Percentiles rank a stretch among this genome's conserved stretches.
Evolutionary conservation across 1,284 basidiomycete species (phyloP).

Genomic region (Sparassis latifolia): DNA sequence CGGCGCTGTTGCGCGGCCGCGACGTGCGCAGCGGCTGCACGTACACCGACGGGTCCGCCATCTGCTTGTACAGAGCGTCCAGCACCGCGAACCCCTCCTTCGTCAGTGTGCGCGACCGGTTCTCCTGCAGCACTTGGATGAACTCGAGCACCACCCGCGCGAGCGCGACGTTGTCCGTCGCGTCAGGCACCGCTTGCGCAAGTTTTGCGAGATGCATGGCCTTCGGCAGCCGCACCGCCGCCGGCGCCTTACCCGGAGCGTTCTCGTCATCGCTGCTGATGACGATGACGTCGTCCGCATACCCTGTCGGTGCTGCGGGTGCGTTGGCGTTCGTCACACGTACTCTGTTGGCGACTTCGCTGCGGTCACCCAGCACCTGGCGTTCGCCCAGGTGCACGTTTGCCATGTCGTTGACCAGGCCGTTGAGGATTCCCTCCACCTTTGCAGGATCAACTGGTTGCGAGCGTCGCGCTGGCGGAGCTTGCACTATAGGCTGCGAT

Average conservation of each 20-base stretch:
- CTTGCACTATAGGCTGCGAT: no score
- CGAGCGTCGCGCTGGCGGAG: background rate
- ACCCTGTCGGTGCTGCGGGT: background rate
- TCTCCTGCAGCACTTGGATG: constrained; percentile 48
- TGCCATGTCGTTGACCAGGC: constrained; percentile 53
- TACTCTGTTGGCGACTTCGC: constrained; percentile 10
- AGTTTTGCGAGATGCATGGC: constrained; percentile 46
- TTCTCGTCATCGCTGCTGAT: constrained; percentile 40
- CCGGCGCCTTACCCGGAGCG: constrained; percentile 22
- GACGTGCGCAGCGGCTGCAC: constrained; percentile 44
- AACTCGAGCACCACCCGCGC: constrained; percentile 52
- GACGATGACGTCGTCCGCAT: constrained; percentile 33
- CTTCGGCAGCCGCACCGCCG: constrained; percentile 38
- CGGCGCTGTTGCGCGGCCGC: constrained; percentile 35
- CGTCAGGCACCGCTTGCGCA: constrained; percentile 33
- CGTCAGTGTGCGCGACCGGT: constrained; percentile 58
- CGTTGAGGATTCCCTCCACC: constrained; percentile 49
- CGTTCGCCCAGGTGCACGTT: constrained; percentile 50
- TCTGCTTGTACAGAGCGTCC: constrained; percentile 59
- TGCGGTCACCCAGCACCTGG: constrained; percentile 21
- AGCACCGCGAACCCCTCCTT: constrained; percentile 66
- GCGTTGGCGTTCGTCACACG: constrained; percentile 10
- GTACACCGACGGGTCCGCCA: constrained; percentile 58
- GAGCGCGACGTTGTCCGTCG: constrained; percentile 47
- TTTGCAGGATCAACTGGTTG: constrained; percentile 8